A percentile compares a stretch with the other conserved stretches of the same genome.
Evolutionary conservation across 768 basidiomycete genomes (phyloP).

Genomic region (Boletus bicolor): DNA sequence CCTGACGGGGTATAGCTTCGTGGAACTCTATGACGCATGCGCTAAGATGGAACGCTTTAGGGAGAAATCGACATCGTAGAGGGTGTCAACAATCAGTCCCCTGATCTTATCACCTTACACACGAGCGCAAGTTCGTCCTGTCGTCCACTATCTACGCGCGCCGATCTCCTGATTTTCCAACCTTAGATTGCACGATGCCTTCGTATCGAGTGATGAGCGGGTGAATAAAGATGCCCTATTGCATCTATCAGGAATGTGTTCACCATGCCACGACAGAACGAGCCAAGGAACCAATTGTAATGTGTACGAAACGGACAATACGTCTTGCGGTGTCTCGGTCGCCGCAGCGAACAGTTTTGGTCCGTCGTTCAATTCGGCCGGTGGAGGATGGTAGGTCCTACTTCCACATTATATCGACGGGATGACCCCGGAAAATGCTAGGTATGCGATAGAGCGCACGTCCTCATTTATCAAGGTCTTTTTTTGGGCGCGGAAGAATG

Average conservation of each 20-base stretch:
- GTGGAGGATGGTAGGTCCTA: slow-evolving; percentile 35
- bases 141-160: not conserved
- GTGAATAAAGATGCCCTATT: slow-evolving; percentile 10
- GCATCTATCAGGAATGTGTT: not conserved
- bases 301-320: slow-evolving; percentile 26
- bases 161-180: not conserved
- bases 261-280: slow-evolving; percentile 14
- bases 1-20: slow-evolving; percentile 11
- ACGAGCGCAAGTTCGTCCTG: slow-evolving; percentile 21
- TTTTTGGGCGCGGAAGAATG: slow-evolving; percentile 36
- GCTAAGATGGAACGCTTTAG: slow-evolving; percentile 6
- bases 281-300: slow-evolving; percentile 30
- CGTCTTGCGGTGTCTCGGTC: slow-evolving; percentile 32
- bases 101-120: slow-evolving; percentile 30
- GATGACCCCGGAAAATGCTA: not conserved
- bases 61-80: slow-evolving; percentile 36
- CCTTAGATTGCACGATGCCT: slow-evolving; percentile 35
- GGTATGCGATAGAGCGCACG: slow-evolving; percentile 38
- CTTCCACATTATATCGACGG: not conserved
- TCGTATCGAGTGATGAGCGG: slow-evolving; percentile 28
- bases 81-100: slow-evolving; percentile 31
- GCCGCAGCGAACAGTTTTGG: slow-evolving; percentile 31
- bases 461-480: slow-evolving; percentile 35
- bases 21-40: not conserved
- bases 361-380: slow-evolving; percentile 31